Percentiles rank a stretch among this genome's conserved stretches.
phyloP scores from a whole-genome alignment of 2,329 filamentous ascomycete genomes.

The Fusarium vanettenii region DNA sequence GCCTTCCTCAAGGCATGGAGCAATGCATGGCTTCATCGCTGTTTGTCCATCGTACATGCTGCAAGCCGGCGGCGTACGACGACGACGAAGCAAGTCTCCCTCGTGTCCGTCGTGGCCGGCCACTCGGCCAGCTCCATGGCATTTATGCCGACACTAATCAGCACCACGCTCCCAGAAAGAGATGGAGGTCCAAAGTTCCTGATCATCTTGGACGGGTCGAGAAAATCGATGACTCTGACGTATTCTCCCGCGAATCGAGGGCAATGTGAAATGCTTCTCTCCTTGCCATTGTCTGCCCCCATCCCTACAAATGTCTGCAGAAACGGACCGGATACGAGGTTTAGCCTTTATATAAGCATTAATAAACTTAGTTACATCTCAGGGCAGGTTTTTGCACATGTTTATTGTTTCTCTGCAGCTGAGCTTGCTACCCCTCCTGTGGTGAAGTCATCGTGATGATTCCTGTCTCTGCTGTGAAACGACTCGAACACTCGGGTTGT shows the following conservation, averaged over 20 bases:
- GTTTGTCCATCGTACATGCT: neutral
- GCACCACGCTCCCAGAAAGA: neutral
- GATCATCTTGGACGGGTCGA: neutral
- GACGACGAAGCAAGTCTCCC: neutral
- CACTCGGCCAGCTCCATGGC: neutral
- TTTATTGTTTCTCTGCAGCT: neutral
- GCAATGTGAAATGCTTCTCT: neutral
- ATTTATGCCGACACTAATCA: neutral
- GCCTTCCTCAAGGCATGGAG: neutral
- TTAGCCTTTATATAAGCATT: neutral
- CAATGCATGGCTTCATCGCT: neutral
- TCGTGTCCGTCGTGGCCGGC: neutral
- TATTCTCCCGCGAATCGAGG: neutral
- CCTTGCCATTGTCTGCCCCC: neutral
- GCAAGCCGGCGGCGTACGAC: neutral
- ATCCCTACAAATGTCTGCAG: neutral
- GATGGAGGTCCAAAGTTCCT: neutral
- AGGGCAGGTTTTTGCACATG: neutral
- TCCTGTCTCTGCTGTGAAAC: neutral
- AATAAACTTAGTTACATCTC: neutral
- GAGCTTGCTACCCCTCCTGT: neutral
- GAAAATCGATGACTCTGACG: neutral
- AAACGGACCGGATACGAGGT: neutral
- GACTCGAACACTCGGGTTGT: neutral
- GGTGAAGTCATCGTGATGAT: neutral